Conservation (phyloP, 257 asterid species). For the Scutellaria baicalensis region DNA sequence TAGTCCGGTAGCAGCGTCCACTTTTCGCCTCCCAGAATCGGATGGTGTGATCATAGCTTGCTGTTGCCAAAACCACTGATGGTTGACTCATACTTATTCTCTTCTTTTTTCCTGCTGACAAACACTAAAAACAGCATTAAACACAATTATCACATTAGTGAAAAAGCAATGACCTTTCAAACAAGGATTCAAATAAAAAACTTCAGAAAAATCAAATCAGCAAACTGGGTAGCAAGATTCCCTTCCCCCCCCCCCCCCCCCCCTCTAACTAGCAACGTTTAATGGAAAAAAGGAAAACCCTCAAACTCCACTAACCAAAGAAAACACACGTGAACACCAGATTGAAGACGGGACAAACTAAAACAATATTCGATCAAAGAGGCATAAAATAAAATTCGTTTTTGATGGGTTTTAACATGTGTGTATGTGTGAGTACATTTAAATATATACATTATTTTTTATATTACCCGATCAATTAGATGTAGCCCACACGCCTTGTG, state of each 20-base stretch:
- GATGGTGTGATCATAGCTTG: slow-evolving; percentile 98
- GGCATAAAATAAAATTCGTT: not conserved
- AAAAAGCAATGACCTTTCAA: not conserved
- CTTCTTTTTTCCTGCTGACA: slow-evolving; percentile 9
- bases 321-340: not conserved
- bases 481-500: not conserved
- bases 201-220: not conserved
- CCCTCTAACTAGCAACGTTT: not conserved
- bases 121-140: not conserved
- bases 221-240: not conserved
- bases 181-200: not conserved
- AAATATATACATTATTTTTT: not conserved
- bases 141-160: not conserved
- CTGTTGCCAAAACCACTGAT: slow-evolving; percentile 90
- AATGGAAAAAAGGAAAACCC: not conserved
- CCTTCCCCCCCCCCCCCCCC: not conserved
- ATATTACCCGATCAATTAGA: slow-evolving; percentile 17
- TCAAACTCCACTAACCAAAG: not conserved
- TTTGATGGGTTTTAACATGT: not conserved
- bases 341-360: not conserved
- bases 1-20: slow-evolving; percentile 84
- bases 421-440: too few species aligned
- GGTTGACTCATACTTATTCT: slow-evolving; percentile 66
- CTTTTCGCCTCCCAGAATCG: slow-evolving; percentile 96
- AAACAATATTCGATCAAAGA: not conserved